These are phyloP conservation scores for Oidiodendron maius DNA, from an alignment of 495 filamentous ascomycete species.

Conservation along the genomic window DNA sequence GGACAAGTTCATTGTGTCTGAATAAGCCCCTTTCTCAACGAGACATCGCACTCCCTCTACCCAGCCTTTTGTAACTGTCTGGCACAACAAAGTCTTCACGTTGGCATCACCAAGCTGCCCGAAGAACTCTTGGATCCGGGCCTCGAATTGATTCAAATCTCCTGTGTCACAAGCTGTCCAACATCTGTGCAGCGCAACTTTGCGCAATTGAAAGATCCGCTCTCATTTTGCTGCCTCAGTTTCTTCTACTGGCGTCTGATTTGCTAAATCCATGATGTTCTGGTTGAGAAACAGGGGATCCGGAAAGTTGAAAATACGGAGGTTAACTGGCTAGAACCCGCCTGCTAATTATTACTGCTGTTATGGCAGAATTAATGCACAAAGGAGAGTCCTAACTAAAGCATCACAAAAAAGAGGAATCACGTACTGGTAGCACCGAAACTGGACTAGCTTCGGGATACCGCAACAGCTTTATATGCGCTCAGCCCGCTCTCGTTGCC, in stretches of 20 bases:
- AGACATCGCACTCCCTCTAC: not conserved
- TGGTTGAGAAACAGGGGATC: not conserved
- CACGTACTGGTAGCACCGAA: too few relatives aligned
- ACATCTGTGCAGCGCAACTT: not conserved
- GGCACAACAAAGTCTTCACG: not conserved
- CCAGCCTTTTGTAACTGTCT: not conserved
- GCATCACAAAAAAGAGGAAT: too few relatives aligned
- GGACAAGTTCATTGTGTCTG: not conserved
- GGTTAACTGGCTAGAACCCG: not conserved
- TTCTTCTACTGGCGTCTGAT: not conserved
- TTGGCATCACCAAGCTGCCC: not conserved
- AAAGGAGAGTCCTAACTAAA: too few relatives aligned
- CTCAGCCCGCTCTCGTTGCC: too few relatives aligned
- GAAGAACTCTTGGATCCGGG: not conserved
- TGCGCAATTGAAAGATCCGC: not conserved
- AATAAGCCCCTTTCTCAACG: not conserved
- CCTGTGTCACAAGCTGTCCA: not conserved
- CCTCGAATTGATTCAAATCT: not conserved
- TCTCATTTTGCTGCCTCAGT: not conserved
- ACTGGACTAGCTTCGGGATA: too few relatives aligned
- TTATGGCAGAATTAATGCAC: too few relatives aligned
- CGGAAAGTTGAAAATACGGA: not conserved
- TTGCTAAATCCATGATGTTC: not conserved
- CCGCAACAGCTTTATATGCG: too few relatives aligned
- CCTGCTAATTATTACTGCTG: not conserved